Base-by-base conservation (phyloP, 768 basidiomycete genomes). In the Gautieria morchelliformis region DNA sequence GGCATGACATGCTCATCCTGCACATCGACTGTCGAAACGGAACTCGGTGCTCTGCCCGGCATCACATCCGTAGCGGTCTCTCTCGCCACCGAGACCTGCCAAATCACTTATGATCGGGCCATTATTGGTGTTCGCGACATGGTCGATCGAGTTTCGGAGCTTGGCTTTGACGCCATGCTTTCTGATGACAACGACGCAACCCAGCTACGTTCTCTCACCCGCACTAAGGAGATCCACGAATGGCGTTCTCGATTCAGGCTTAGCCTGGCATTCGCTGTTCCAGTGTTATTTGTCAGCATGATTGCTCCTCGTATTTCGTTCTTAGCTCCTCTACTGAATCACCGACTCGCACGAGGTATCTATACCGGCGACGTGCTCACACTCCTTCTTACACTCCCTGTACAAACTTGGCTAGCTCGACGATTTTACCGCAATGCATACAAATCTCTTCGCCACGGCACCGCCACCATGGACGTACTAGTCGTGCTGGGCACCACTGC, bases 391-490 rank as follows among this genome's bases (percentile, higher is more conserved):
- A 93, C 93, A 9, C 87, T 94, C 2, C 94, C 94, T 6, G 84
- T 91, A 3, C 96, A 98, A 67, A 90, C 93, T 64, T 95, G 89
- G 84, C 76, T 98, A 40, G 96, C 93, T 3, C 73, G 72, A 55
- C 84, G 84, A 62, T 97, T 97, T 71, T 95, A 96, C 69, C 78
- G 78, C 44, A 89, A 84, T 60, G 93, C 96, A 8, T 96, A 80
- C 76, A 95, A 94, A 70, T 84, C 93, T 5, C 74, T 98, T 53
- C 89, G 82, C 67, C 96, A 99, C 69, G 79, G 83, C 30, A 79
- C 83, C 9, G 89, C 93, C 7, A 99, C 95, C 1, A 99, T 99
- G 95, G 96, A 99, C 68, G 93, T 98, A 41, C 87, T 99, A 46
- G 82, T 99, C 65, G 89, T 93, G 71, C 79, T 98, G 35, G 96